Percentiles rank a stretch among this genome's conserved stretches.
These are phyloP conservation scores for Globisporangium abappressorium DNA, from an alignment of 352 stramenopile genomes.

Conservation along the genomic window DNA sequence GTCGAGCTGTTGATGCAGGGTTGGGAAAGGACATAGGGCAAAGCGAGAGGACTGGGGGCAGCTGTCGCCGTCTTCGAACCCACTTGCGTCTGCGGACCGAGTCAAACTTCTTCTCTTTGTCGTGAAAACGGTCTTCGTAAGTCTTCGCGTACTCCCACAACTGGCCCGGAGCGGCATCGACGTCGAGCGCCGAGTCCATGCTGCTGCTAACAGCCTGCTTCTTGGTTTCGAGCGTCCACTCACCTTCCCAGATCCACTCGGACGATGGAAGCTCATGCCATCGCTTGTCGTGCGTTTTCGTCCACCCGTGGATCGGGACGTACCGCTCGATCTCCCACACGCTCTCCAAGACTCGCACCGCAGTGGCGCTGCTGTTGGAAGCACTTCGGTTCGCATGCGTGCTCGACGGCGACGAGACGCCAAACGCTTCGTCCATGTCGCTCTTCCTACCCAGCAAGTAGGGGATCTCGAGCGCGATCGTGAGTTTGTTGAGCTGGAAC, in stretches of 20 bases:
- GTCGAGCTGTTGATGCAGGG: background rate
- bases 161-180: background rate
- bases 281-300: conserved; percentile 53
- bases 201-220: conserved; percentile 21
- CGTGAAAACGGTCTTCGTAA: conserved; percentile 68
- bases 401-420: conserved; percentile 19
- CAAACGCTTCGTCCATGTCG: conserved; percentile 46
- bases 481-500: conserved; percentile 46
- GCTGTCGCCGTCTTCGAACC: conserved; percentile 54
- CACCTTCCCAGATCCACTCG: conserved; percentile 79
- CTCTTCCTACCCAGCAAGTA: conserved; percentile 37
- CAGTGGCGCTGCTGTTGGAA: conserved; percentile 15
- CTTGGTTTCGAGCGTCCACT: conserved; percentile 54
- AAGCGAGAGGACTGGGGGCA: conserved; percentile 43
- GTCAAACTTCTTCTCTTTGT: conserved; percentile 76
- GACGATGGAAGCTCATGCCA: conserved; percentile 63
- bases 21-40: background rate
- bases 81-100: conserved; percentile 65
- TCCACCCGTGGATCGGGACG: conserved; percentile 70
- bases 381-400: background rate
- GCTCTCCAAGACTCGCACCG: conserved; percentile 57
- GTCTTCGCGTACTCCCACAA: conserved; percentile 70
- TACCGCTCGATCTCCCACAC: conserved; percentile 76
- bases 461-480: conserved; percentile 52
- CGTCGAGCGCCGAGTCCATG: conserved; percentile 22